These are phyloP conservation scores for Ministeria vibrans DNA, from an alignment of 78 protist genomes.

Conservation along the genomic window DNA sequence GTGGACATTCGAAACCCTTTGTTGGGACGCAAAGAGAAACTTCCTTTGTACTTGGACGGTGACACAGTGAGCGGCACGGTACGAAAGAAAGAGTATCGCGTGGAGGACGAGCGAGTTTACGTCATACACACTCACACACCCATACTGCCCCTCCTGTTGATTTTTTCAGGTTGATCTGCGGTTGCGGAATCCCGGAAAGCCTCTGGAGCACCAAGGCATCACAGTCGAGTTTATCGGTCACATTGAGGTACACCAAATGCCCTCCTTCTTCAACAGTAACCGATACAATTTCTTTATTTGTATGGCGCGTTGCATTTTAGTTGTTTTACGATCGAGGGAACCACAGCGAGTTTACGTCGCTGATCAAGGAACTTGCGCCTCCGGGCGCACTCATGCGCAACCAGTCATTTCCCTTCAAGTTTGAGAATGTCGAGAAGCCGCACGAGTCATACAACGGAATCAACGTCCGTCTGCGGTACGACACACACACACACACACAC, in stretches of 20 bases:
- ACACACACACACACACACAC: not conserved
- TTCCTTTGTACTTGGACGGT: constrained; percentile 8
- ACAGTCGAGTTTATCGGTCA: constrained; percentile 84
- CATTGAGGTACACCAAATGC: too few species aligned
- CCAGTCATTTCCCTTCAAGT: constrained; percentile 25
- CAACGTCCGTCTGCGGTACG: constrained; percentile 74
- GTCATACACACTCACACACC: not conserved
- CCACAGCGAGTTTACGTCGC: constrained; percentile 63
- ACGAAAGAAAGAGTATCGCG: not conserved
- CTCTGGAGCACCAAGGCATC: constrained; percentile 83
- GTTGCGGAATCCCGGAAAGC: constrained; percentile 34
- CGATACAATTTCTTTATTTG: not conserved
- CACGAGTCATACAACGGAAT: constrained; percentile 92
- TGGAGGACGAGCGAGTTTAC: not conserved
- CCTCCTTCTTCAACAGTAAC: not conserved
- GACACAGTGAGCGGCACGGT: constrained; percentile 21
- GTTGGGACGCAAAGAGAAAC: not conserved
- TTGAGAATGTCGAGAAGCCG: constrained; percentile 54
- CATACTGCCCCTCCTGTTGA: not conserved
- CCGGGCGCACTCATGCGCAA: constrained; percentile 65
- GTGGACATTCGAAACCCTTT: not conserved
- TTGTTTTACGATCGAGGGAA: constrained; percentile 65
- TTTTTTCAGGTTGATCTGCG: constrained; percentile 27
- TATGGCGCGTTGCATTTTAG: constrained; percentile 28
- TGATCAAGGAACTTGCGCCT: constrained; percentile 72